phyloP scores from a whole-genome alignment of 257 asterid species.

The Nicotiana obtusifolia region DNA sequence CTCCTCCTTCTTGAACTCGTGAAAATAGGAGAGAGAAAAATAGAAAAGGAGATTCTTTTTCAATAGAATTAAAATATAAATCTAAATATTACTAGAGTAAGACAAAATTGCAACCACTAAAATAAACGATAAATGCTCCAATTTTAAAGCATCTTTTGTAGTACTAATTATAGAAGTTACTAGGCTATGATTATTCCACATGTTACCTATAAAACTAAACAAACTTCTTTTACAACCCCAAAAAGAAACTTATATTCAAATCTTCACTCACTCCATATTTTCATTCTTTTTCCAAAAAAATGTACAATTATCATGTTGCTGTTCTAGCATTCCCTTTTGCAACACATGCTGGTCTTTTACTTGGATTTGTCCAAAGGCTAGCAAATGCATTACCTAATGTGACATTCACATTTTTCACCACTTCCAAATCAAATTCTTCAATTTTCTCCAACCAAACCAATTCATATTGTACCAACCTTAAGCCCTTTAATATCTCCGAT shows the following conservation, averaged over 20 bases:
- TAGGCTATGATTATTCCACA: not conserved
- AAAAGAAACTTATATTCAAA: not conserved
- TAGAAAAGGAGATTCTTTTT: not conserved
- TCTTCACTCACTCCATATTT: not conserved
- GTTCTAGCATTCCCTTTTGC: conserved; percentile 56
- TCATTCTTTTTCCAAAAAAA: not conserved
- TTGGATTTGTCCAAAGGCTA: conserved; percentile 36
- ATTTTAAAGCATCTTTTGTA: too few species aligned
- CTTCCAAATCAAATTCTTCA: conserved; percentile 27
- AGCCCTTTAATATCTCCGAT: conserved; percentile 26
- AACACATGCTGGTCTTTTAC: conserved; percentile 44
- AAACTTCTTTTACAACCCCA: not conserved
- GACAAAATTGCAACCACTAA: not conserved
- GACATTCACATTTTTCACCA: conserved; percentile 35
- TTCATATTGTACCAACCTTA: conserved; percentile 8
- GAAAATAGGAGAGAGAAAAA: not conserved
- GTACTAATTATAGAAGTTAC: not conserved
- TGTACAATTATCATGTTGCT: conserved; percentile 29
- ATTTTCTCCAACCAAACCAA: not conserved
- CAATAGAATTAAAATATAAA: too few species aligned
- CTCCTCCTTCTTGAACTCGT: too few species aligned
- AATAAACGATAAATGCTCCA: not conserved
- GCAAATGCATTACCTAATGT: conserved; percentile 31
- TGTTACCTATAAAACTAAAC: not conserved
- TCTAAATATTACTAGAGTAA: too few species aligned